Evolutionary conservation across 805 yeast genomes (phyloP), one percentile per base, ranked within the genome.

Genomic region (Zygosaccharomyces rouxii): DNA sequence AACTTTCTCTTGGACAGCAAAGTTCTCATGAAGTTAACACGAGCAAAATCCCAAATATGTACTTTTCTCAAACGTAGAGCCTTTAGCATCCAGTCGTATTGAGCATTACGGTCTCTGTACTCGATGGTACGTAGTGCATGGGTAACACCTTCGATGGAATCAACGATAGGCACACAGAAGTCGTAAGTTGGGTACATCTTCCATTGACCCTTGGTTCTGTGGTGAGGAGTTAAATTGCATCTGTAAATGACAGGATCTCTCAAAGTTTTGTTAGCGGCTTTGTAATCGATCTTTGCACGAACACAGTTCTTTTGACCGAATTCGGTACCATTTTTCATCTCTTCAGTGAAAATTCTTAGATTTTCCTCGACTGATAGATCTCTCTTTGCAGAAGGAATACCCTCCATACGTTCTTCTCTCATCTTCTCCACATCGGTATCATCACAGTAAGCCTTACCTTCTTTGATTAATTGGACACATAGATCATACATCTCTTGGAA

Each of bases 361-460:
- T 87, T 90, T 74, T 94, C 99, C 70, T 92, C 97, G 44, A 92
- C 86, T 18, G 92, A 63, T 71, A 97, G 83, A 60, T 89, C 94
- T 76, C 99, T 86, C 75, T 97, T 86, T 42, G 79, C 83, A 44
- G 96, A 86, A 48, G 95, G 84, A 58, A 89, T 83, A 70, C 99
- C 99, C 55, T 89, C 97, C 87, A 88, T 89, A 79, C 99, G 87
- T 77, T 94, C 96, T 66, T 90, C 96, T 75, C 99, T 86, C 99
- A 94, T 94, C 69, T 80, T 77, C 64, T 92, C 98, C 60, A 81
- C 80, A 46, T 90, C 87, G 40, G 99, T 94, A 65, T 94, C 98
- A 67, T 94, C 99, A 76, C 96, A 87, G 75, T 94, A 94, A 38
- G 99, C 99, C 58, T 87, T 84, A 54, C 97, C 98, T 50, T 86